These are phyloP conservation scores for Solanum virginianum DNA, from an alignment of 257 asterid species.

Conservation along the genomic window DNA sequence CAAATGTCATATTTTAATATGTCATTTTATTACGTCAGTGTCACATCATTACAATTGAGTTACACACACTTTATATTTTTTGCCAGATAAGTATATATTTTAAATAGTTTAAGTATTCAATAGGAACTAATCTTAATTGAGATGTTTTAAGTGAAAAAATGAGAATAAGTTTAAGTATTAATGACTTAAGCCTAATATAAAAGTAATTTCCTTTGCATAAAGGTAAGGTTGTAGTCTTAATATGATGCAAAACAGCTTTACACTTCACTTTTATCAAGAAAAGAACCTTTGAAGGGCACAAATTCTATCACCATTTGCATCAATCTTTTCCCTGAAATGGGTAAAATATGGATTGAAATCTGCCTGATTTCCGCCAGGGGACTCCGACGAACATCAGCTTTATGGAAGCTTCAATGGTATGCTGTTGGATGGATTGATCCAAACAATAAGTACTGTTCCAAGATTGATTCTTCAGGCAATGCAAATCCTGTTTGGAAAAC, in stretches of 20 bases:
- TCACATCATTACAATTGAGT: too few species aligned
- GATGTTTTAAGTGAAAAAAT: too few species aligned
- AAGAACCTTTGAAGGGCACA: constrained; percentile 6
- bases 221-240: neutral
- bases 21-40: too few species aligned
- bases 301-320: constrained; percentile 2
- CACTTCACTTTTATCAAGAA: constrained; percentile 31
- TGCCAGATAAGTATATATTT: too few species aligned
- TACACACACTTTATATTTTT: too few species aligned
- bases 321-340: constrained; percentile 19
- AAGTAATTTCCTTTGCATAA: constrained; percentile 3
- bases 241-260: constrained; percentile 20
- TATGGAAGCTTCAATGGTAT: constrained; percentile 75
- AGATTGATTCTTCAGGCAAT: constrained; percentile 62
- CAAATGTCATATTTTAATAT: too few species aligned
- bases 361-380: constrained; percentile 74
- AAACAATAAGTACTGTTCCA: constrained; percentile 61
- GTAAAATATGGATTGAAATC: constrained; percentile 57
- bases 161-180: too few species aligned
- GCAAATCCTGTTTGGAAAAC: constrained; percentile 73
- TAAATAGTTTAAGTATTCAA: too few species aligned
- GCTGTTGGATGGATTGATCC: constrained; percentile 83
- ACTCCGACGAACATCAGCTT: constrained; percentile 38
- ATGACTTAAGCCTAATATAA: neutral
- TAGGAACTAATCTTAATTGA: too few species aligned